These are phyloP conservation scores for Decorospora gaudefroyi DNA, from an alignment of 2,329 filamentous ascomycete genomes.

Conservation along the genomic window DNA sequence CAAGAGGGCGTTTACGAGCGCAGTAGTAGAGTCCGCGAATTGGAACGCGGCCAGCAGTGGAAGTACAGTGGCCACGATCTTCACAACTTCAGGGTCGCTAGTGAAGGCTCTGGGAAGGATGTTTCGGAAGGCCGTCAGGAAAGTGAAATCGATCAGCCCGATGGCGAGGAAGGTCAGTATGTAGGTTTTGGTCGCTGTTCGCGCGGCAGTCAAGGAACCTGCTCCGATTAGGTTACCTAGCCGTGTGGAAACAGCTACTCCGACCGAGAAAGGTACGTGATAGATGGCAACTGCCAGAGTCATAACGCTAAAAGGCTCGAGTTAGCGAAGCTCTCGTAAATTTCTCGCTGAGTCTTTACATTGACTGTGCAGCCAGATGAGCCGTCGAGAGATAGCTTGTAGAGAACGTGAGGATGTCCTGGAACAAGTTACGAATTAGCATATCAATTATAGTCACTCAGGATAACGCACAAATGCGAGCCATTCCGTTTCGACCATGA, in stretches of 20 bases:
- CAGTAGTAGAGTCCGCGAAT: constrained; percentile 46
- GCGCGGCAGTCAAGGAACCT: constrained; percentile 40
- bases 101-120: constrained; percentile 44
- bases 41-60: constrained; percentile 47
- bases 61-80: constrained; percentile 41
- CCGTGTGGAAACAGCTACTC: constrained; percentile 47
- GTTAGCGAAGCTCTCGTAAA: not conserved
- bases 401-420: constrained; percentile 65
- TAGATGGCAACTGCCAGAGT: constrained; percentile 45
- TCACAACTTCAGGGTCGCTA: constrained; percentile 43
- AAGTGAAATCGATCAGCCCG: constrained; percentile 41
- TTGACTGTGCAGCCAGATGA: constrained; percentile 76
- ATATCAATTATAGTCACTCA: not conserved
- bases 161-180: constrained; percentile 43
- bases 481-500: constrained; percentile 81
- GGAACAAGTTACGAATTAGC: not conserved
- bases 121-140: constrained; percentile 38
- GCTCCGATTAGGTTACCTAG: constrained; percentile 49
- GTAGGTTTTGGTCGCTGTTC: constrained; percentile 42
- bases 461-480: constrained; percentile 34
- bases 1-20: constrained; percentile 46
- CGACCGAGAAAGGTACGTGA: constrained; percentile 50
- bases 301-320: constrained; percentile 34
- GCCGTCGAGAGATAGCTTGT: constrained; percentile 78
- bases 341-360: not conserved